A percentile compares a stretch with the other conserved stretches of the same genome.
Conservation (phyloP, 2,329 filamentous ascomycete genomes). For the Pseudocercospora eumusae region DNA sequence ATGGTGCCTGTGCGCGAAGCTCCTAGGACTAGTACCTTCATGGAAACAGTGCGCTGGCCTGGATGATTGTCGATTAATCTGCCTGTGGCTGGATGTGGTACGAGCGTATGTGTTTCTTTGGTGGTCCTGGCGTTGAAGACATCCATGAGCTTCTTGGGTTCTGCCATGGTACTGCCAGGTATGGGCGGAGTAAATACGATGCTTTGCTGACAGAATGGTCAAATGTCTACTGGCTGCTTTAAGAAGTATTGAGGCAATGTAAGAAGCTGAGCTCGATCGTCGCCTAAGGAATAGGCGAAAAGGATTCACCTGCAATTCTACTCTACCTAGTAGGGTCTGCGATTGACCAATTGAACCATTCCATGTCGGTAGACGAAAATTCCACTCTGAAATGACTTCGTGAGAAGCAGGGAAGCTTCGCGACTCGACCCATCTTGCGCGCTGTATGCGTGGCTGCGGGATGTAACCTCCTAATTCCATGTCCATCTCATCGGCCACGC, state of each 20-base stretch:
- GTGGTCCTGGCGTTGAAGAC: slow-evolving; percentile 16
- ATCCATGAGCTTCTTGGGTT: slow-evolving; percentile 1
- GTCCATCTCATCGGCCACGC: too few species aligned
- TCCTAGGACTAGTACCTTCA: slow-evolving; percentile 32
- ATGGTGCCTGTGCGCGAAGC: slow-evolving; percentile 32
- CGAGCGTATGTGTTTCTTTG: slow-evolving; percentile 20
- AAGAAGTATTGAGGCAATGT: not conserved
- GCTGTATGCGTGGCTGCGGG: too few species aligned
- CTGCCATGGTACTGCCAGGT: not conserved
- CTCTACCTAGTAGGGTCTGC: too few species aligned
- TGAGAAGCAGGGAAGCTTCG: too few species aligned
- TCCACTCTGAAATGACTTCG: too few species aligned
- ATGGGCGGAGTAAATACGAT: not conserved
- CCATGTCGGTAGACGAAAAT: too few species aligned
- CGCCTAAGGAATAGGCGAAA: not conserved
- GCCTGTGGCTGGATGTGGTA: slow-evolving; percentile 22
- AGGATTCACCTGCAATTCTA: not conserved
- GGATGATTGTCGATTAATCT: slow-evolving; percentile 22
- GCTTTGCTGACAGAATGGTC: not conserved
- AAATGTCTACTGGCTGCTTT: not conserved
- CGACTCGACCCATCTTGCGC: too few species aligned
- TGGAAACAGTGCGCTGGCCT: slow-evolving; percentile 24
- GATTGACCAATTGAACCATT: not conserved
- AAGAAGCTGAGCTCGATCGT: not conserved
- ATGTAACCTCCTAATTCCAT: too few species aligned